Evolutionary conservation across 2,329 filamentous ascomycete genomes (phyloP), one percentile per base, ranked within the genome.

Genomic region (Sordariomycetes sp.): DNA sequence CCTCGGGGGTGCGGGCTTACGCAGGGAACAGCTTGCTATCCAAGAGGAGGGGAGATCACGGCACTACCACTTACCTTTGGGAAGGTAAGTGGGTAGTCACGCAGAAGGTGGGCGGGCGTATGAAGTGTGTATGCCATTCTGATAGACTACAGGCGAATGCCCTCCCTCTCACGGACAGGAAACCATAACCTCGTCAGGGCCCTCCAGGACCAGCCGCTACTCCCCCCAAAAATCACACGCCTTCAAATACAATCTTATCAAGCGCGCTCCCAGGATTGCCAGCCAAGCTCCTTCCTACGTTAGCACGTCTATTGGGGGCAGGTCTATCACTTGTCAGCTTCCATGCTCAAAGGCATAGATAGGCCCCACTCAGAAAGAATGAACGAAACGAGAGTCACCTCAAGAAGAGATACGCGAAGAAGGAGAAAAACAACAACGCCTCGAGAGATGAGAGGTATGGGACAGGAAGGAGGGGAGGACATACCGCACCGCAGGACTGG

Each of bases 401-500:
- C 28, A 32, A 32, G 28, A 37, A 54, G 18, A 35, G 22, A 25
- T 14, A 40, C 14, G 53, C 16, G 24, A 24, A 25, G 37, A 25
- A 55, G 46, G 50, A 22, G 25, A 48, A 34, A 46, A 54, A 24
- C 4, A 18, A 40, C 6, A 18, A 18, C 3, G 12, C 34, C 34
- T 12, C 5, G 25, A 35, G 20, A 34, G 22, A 51, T 34, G 53
- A 48, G 35, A 24, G 28, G 8, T 4, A 32, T 4, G 4, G 8
- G 8, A 32, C 4, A 40, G 56, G 46, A 54, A 51, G 40, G 12
- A 34, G 24, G 46, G 32, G 16, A 24, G 37, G 37, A 74, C 80
- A 65, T 74, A 84, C 81, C 65, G 81, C 79, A 59, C 81, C 81
- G 72, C 81, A 84, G 59, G 74, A 72, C 60, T 66, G 64, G 73